These are phyloP conservation scores for Tetracentron sinense DNA, from an alignment of 164 flowering plant species.

Conservation along the genomic window DNA sequence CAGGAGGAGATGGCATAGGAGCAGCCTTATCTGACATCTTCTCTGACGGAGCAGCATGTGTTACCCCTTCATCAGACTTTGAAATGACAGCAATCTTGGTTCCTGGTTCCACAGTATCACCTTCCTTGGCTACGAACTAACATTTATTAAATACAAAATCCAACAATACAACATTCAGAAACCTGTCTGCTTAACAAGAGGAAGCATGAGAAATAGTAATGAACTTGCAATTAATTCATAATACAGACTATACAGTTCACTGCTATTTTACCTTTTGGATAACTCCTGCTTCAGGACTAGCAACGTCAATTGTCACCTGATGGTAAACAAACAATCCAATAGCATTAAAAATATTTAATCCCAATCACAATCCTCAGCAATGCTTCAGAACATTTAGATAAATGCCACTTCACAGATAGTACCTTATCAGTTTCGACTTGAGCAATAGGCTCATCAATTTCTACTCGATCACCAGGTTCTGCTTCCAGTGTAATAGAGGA, in stretches of 20 bases:
- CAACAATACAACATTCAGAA: constrained; percentile 1
- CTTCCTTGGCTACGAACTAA: constrained; percentile 89
- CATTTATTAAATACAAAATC: constrained; percentile 6
- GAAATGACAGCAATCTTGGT: constrained; percentile 81
- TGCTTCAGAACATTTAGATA: too few relatives aligned
- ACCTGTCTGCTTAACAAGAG: not conserved
- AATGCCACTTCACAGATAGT: too few relatives aligned
- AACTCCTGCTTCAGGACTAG: constrained; percentile 90
- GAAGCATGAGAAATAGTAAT: too few relatives aligned
- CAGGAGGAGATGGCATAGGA: constrained; percentile 39
- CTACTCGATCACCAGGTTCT: constrained; percentile 91
- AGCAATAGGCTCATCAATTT: constrained; percentile 86
- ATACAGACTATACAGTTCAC: constrained; percentile 6
- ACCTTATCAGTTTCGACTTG: constrained; percentile 99
- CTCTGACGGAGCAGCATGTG: constrained; percentile 67
- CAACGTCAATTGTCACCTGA: constrained; percentile 95
- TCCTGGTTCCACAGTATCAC: constrained; percentile 96
- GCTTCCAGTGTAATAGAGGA: constrained; percentile 17
- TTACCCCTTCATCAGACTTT: constrained; percentile 62
- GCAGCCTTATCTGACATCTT: constrained; percentile 31
- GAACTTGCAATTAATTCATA: not conserved
- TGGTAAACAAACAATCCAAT: constrained; percentile 9
- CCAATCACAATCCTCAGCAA: too few relatives aligned
- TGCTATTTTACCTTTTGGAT: constrained; percentile 77
- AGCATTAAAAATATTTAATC: too few relatives aligned